Conservation (phyloP, 2,329 filamentous ascomycete species). For the Stachybotrys chlorohalonatus region DNA sequence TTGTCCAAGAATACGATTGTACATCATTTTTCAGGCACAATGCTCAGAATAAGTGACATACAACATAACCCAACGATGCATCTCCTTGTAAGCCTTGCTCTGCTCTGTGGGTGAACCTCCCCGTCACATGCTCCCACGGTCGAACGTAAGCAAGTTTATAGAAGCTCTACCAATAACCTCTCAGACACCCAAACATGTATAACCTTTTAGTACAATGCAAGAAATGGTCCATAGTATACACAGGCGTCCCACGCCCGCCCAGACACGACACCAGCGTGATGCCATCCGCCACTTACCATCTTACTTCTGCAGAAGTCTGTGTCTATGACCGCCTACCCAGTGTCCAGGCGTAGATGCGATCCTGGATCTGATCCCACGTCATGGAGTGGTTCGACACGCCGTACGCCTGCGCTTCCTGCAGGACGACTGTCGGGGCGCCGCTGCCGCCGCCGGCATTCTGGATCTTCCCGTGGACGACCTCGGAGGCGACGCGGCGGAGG, state of each 20-base stretch:
- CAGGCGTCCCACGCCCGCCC: neutral
- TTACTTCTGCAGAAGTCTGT: too few species aligned
- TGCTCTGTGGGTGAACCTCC: neutral
- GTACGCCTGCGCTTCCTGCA: slow-evolving; percentile 80
- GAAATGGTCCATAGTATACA: neutral
- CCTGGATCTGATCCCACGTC: slow-evolving; percentile 84
- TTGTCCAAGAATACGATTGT: neutral
- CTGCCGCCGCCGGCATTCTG: slow-evolving; percentile 68
- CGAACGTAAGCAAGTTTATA: neutral
- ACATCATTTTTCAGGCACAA: neutral
- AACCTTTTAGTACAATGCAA: neutral
- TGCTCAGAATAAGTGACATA: neutral
- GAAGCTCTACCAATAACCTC: neutral
- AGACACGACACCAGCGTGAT: too few species aligned
- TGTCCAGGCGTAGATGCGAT: slow-evolving; percentile 74
- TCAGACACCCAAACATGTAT: neutral
- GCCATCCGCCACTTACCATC: too few species aligned
- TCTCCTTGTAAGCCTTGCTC: neutral
- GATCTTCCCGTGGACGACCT: slow-evolving; percentile 70
- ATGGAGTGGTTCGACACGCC: slow-evolving; percentile 59
- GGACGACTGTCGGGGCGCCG: slow-evolving; percentile 84
- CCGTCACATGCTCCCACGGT: neutral
- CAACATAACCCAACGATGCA: neutral
- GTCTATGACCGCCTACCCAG: slow-evolving; percentile 49
- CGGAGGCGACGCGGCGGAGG: slow-evolving; percentile 68